Base-by-base conservation (phyloP, 2,329 filamentous ascomycete genomes). In the Aspergillus phoenicis region DNA sequence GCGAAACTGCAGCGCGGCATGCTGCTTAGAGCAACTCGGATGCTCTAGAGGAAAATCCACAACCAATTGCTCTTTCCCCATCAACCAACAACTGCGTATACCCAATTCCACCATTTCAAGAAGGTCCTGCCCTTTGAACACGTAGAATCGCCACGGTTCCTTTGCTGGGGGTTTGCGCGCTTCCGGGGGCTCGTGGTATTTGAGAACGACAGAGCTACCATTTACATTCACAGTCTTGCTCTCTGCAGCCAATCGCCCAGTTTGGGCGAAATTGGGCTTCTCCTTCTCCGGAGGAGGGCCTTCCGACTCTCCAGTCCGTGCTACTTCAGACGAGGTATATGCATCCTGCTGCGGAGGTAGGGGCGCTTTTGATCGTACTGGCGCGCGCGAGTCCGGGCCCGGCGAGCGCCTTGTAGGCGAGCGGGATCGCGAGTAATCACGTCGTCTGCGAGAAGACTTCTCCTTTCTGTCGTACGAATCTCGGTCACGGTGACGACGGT, bases 131-230 rank as follows among this genome's bases (percentile, higher is more conserved):
- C 87, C 91, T 73, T 97, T 97, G 84, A 99, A 99, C 22, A 97
- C 85, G 74, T 96, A 98, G 52, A 99, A 81, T 62, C 91, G 91
- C 94, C 94, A 99, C 60, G 86, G 81, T 67, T 95, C 88, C 58
- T 87, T 89, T 0, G 89, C 73, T 0, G 93, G 84, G 0, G 95
- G 91, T 69, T 97, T 97, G 61, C 95, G 90, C 53, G 94, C 91
- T 80, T 99, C 95, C 10, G 91, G 81, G 1, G 95, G 95, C 77
- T 99, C 95, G 79, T 97, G 91, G 77, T 99, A 99, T 81, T 98
- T 98, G 51, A 99, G 85, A 3, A 91, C 87, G 58, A 97, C 88
- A 22, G 85, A 84, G 60, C 91, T 91, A 70, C 74, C 75, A 39
- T 70, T 68, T 8, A 77, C 73, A 20, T 86, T 86, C 64, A 96